Percentiles rank a stretch among this genome's conserved stretches.
phyloP scores from a whole-genome alignment of 768 basidiomycete genomes.

The Mycena crocata region DNA sequence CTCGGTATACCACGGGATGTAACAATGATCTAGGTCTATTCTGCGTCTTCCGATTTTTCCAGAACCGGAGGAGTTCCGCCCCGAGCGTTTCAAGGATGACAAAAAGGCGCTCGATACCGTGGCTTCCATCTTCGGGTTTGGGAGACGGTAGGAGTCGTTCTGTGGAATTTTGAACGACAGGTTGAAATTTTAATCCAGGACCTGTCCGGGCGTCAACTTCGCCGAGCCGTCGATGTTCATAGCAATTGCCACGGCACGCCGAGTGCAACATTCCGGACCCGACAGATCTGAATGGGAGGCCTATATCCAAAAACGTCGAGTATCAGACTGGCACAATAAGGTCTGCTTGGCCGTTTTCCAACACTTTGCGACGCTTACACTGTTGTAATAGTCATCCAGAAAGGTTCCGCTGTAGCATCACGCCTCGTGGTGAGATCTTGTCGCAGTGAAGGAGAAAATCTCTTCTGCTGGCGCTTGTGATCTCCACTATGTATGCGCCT shows the following conservation, averaged over 20 bases:
- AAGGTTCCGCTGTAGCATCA: no score
- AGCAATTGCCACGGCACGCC: constrained; percentile 5
- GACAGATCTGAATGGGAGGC: neutral
- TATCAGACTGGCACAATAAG: constrained; percentile 5
- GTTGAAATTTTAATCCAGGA: neutral
- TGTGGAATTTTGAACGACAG: no score
- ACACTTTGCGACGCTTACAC: no score
- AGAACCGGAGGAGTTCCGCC: neutral
- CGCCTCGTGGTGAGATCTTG: no score
- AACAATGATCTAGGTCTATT: neutral
- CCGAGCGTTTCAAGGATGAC: neutral
- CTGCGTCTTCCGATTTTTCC: neutral
- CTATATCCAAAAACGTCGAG: neutral
- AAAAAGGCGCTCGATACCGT: neutral
- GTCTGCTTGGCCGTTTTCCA: no score
- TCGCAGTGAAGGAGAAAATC: no score
- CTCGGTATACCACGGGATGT: no score
- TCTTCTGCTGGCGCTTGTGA: no score
- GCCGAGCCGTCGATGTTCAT: constrained; percentile 23
- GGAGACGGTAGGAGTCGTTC: neutral
- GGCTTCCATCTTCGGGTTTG: neutral
- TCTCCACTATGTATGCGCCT: no score
- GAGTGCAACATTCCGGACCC: constrained; percentile 14
- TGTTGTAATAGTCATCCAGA: no score
- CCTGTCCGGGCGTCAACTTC: constrained; percentile 24